Conservation (phyloP, 306 rosid genomes). For the Aeschynomene evenia region DNA sequence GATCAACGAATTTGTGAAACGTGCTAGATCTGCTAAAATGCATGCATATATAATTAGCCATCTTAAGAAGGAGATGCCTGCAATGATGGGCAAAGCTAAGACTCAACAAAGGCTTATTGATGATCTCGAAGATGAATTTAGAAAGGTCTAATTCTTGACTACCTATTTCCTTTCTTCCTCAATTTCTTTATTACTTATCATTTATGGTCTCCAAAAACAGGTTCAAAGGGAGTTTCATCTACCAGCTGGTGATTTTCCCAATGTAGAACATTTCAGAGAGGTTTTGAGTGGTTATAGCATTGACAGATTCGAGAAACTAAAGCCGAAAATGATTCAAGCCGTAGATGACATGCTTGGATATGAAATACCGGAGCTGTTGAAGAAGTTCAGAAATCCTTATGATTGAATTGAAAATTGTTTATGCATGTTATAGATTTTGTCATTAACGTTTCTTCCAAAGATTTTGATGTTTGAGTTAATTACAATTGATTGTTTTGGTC, state of each 20-base stretch:
- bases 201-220: slow-evolving; percentile 36
- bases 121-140: slow-evolving; percentile 79
- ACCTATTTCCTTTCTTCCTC: neutral
- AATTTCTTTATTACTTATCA: neutral
- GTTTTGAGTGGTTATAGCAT: slow-evolving; percentile 61
- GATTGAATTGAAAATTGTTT: slow-evolving; percentile 34
- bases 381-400: slow-evolving; percentile 83
- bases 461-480: slow-evolving; percentile 6
- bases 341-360: slow-evolving; percentile 96
- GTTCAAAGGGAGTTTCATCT: slow-evolving; percentile 89
- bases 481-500: neutral
- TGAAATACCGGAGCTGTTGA: slow-evolving; percentile 85
- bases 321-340: slow-evolving; percentile 87
- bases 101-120: slow-evolving; percentile 77
- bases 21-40: slow-evolving; percentile 95
- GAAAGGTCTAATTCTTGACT: slow-evolving; percentile 46
- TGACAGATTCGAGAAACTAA: slow-evolving; percentile 86
- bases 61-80: slow-evolving; percentile 89
- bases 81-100: slow-evolving; percentile 91
- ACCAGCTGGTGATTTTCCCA: slow-evolving; percentile 91
- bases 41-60: slow-evolving; percentile 89
- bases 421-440: slow-evolving; percentile 8
- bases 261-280: slow-evolving; percentile 71
- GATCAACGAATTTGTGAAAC: slow-evolving; percentile 97
- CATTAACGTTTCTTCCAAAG: neutral